Evolutionary conservation across 129 eudicot species (phyloP), one percentile per base, ranked within the genome.

Genomic region (Erigeron canadensis): DNA sequence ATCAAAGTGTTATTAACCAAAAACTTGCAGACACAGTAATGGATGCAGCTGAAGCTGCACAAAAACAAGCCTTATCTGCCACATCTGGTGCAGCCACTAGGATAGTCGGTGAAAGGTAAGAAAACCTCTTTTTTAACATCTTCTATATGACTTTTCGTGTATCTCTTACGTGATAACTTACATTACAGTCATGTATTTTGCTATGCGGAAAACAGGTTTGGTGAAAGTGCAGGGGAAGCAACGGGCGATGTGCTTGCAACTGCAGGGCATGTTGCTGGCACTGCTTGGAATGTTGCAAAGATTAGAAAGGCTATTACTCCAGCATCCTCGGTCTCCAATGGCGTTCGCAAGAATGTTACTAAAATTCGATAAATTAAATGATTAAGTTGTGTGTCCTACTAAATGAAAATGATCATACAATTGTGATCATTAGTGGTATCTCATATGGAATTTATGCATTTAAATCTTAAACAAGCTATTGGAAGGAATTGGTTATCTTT

Each of bases 211-310:
- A 51, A 72, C 21, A 89, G 98, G 86, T 93, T 65, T 73, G 96
- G 98, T 39, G 98, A 93, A 75, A 79, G 81, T 51, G 98, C 98
- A n/a, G 98, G 98, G 69, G 87, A 85, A 75, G 96, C 95, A 57
- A 93, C 98, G 6, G 87, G 80, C 22, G 88, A 93, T 41, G 96
- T 73, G 47, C 84, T 93, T 42, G 95, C 96, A 54, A 87, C 98
- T 7, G 98, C 92, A 55, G 96, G 96, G 43, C 95, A 93, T 69
- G 79, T 80, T 77, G 95, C 88, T 7, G 95, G 96, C 7, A 81
- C 95, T 21, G 96, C 98, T 58, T 93, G 96, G 98, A 93, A 93
- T 66, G 83, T 93, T 0, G 72, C 80, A 62, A 93, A 93, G 74
- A 85, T 92, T 17, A 70, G 96, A 18, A 93, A 84, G 74, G 88